Evolutionary conservation across 2,329 filamentous ascomycete genomes (phyloP), one percentile per base, ranked within the genome.

Genomic region (Paraphoma chrysanthemicola): DNA sequence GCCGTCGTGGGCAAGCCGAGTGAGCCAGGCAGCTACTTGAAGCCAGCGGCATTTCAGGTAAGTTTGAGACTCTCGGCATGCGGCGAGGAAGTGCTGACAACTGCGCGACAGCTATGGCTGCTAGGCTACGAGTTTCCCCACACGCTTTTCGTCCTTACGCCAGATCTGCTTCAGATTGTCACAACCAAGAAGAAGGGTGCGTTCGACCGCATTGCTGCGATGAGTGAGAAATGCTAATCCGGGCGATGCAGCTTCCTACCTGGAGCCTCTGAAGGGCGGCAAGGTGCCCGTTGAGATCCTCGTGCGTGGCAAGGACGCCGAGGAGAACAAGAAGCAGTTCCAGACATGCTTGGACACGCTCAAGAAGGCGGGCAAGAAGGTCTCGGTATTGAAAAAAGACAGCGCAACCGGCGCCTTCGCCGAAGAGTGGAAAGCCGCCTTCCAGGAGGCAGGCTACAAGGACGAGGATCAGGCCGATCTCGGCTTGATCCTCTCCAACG

Each of bases 71-170:
- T 14, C 52, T 52, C 31, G 51, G 36, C 60, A 66, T 46, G 17
- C 4, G 8, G 16, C 8, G 44, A 45, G 63, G n/a, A 36, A 28
- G 54, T 69, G 68, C 69, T 72, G 57, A 74, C 65, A 30, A 33
- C 33, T 44, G 33, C 33, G 42, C 64, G 38, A 58, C 77, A 97
- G 93, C 96, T 98, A 79, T 99, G 96, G 96, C 85, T 99, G 53
- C 86, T 99, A 60, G 95, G 95, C 70, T 99, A 99, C 83, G 95
- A 99, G 78, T 99, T 99, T 73, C 95, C 95, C 33, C 93, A 94
- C 39, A 99, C 95, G 0, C 83, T 99, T 62, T 92, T 99, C 83
- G 85, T 99, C 50, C 88, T 99, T 76, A 98, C 94, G 1, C 82
- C 89, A 59, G 95, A 98, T 59, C 88, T 88, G 45, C 84, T 98